These are phyloP conservation scores for Ligustrum vulgare DNA, from an alignment of 257 asterid genomes.

Conservation along the genomic window DNA sequence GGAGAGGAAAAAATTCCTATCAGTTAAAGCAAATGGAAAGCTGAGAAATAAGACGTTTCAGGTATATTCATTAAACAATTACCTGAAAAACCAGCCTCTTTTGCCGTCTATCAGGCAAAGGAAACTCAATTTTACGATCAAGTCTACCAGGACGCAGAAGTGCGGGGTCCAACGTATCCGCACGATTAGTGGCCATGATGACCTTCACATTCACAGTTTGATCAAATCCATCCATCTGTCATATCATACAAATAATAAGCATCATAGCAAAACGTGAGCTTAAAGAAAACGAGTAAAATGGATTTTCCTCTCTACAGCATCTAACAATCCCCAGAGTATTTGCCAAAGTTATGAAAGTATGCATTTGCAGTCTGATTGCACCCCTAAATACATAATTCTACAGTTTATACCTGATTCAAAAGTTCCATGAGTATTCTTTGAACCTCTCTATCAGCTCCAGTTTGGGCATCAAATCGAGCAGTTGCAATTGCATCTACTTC, in stretches of 20 bases:
- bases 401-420: slow-evolving; percentile 62
- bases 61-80: neutral
- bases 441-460: slow-evolving; percentile 91
- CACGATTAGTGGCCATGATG: slow-evolving; percentile 88
- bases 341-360: neutral
- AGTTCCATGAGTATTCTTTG: slow-evolving; percentile 86
- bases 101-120: slow-evolving; percentile 91
- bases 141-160: slow-evolving; percentile 96
- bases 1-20: neutral
- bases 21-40: neutral
- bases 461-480: slow-evolving; percentile 89
- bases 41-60: neutral
- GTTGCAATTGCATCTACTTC: slow-evolving; percentile 92
- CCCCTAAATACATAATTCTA: neutral
- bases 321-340: neutral
- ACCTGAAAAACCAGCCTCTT: slow-evolving; percentile 87
- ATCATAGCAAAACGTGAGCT: neutral
- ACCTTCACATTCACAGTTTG: slow-evolving; percentile 88
- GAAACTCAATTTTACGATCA: slow-evolving; percentile 86
- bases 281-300: neutral
- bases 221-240: slow-evolving; percentile 94
- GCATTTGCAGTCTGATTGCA: neutral
- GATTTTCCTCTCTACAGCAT: neutral
- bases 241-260: neutral
- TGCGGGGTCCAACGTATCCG: slow-evolving; percentile 88